Percentiles rank a stretch among this genome's conserved stretches.
phyloP scores from a whole-genome alignment of 2,329 filamentous ascomycete species.

The Xylariaceae sp. region DNA sequence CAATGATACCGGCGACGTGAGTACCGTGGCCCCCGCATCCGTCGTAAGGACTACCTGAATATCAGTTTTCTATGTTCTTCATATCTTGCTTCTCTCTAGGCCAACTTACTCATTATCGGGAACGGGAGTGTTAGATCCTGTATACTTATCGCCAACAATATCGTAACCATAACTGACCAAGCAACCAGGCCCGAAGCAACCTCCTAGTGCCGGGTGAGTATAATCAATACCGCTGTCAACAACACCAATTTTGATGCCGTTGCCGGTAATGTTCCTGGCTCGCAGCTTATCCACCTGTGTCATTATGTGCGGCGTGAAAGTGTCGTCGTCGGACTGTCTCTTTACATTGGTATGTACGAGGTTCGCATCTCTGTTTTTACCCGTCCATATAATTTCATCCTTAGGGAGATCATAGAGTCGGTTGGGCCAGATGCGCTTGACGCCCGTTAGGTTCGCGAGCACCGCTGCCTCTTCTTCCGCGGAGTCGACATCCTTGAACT shows the following conservation, averaged over 20 bases:
- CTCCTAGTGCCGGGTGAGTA: conserved; percentile 58
- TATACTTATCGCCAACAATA: conserved; percentile 50
- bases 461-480: conserved; percentile 41
- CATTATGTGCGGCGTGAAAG: conserved; percentile 51
- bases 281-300: conserved; percentile 53
- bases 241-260: conserved; percentile 50
- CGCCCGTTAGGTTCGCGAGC: conserved; percentile 40
- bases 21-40: conserved; percentile 57
- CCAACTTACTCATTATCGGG: conserved; percentile 29
- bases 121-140: conserved; percentile 32
- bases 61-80: conserved; percentile 3
- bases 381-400: conserved; percentile 41
- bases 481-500: conserved; percentile 45
- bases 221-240: conserved; percentile 60
- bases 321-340: conserved; percentile 36
- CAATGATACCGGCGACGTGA: conserved; percentile 58
- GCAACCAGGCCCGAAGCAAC: conserved; percentile 58
- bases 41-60: conserved; percentile 46
- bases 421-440: conserved; percentile 50
- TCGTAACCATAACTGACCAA: conserved; percentile 51
- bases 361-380: conserved; percentile 36
- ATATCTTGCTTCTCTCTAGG: neutral
- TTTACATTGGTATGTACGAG: conserved; percentile 28
- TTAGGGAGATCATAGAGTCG: conserved; percentile 42
- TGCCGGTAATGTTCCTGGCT: conserved; percentile 45